Evolutionary conservation across 2,329 filamentous ascomycete species (phyloP).

Genomic region (Fusarium sp.): DNA sequence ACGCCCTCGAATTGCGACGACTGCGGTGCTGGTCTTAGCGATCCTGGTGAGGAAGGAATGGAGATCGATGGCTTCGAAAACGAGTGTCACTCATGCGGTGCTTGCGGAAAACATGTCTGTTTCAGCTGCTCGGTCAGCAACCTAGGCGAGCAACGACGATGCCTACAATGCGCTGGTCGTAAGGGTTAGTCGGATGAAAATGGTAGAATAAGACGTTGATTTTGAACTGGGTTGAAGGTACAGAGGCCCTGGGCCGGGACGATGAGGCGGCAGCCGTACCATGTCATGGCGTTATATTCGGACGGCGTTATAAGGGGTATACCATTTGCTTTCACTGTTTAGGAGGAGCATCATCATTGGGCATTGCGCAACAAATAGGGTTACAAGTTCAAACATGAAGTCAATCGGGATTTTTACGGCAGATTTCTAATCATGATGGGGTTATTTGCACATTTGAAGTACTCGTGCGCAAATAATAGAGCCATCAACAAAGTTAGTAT

Average conservation of each 20-base stretch:
- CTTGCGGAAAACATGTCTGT: conserved; percentile 65
- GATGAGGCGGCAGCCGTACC: background rate
- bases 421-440: background rate
- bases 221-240: conserved; percentile 15
- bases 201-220: conserved; percentile 38
- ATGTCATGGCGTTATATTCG: conserved; percentile 1
- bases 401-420: background rate
- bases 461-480: background rate
- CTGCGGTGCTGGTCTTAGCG: conserved; percentile 53
- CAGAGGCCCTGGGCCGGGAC: background rate
- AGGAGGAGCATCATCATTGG: conserved; percentile 2
- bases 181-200: conserved; percentile 37
- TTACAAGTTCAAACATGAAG: background rate
- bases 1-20: conserved; percentile 60
- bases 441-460: background rate
- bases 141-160: conserved; percentile 62
- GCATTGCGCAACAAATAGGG: background rate
- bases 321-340: conserved; percentile 15
- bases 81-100: conserved; percentile 53
- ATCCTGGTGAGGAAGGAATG: conserved; percentile 47
- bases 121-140: conserved; percentile 68
- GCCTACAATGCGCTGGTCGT: conserved; percentile 60
- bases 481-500: background rate
- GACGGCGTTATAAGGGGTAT: conserved; percentile 27
- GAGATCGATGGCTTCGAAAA: conserved; percentile 49